Evolutionary conservation across 371 early-diverging fungal genomes (phyloP).

Genomic region (Rhizopus microsporus): DNA sequence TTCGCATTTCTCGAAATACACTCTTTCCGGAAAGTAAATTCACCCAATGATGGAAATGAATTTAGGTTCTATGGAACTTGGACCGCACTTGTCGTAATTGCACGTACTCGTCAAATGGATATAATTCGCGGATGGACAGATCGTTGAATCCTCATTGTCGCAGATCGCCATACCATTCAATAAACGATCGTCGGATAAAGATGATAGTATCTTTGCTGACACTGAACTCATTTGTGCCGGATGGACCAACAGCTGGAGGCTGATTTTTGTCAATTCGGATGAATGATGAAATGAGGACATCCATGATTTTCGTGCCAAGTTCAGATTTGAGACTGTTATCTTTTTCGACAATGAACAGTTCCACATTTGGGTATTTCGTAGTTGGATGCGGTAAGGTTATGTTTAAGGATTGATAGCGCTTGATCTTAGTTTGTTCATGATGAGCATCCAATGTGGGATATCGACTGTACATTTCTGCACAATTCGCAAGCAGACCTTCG

Average conservation of each 20-base stretch:
- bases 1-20: no score
- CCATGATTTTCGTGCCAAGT: slow-evolving; percentile 21
- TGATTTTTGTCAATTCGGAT: slow-evolving; percentile 19
- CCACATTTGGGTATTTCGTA: slow-evolving; percentile 15
- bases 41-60: no score
- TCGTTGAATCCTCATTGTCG: slow-evolving; percentile 18
- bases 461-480: slow-evolving; percentile 22
- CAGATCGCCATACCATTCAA: slow-evolving; percentile 18
- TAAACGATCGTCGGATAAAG: slow-evolving; percentile 14
- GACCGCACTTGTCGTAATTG: slow-evolving; percentile 16
- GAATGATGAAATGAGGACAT: slow-evolving; percentile 24
- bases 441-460: slow-evolving; percentile 14
- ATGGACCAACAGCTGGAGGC: slow-evolving; percentile 20
- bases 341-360: slow-evolving; percentile 16
- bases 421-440: slow-evolving; percentile 14
- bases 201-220: slow-evolving; percentile 8
- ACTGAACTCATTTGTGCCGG: slow-evolving; percentile 20
- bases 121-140: slow-evolving; percentile 20
- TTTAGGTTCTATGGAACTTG: slow-evolving; percentile 13
- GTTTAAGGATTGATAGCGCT: slow-evolving; percentile 11
- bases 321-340: slow-evolving; percentile 20
- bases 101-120: slow-evolving; percentile 18
- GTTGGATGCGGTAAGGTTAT: slow-evolving; percentile 14
- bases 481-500: slow-evolving; percentile 10
- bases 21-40: no score